Conservation (phyloP, 176 grass and related monocot genomes). For the Raddia distichophylla region DNA sequence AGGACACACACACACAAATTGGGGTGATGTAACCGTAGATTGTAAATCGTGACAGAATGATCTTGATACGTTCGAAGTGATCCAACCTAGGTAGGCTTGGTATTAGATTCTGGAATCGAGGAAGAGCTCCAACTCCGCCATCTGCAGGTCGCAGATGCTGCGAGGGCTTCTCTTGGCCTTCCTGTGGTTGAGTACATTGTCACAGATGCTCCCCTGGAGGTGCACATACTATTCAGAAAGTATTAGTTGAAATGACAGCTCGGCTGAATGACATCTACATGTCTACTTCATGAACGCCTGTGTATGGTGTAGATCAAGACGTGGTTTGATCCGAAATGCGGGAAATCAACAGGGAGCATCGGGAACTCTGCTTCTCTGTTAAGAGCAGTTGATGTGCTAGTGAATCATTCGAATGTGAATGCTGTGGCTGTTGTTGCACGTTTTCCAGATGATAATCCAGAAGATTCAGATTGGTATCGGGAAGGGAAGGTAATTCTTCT, state of each 20-base stretch:
- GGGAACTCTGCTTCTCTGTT: conserved; percentile 73
- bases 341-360: conserved; percentile 83
- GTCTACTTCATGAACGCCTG: not conserved
- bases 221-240: conserved; percentile 3
- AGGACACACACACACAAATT: not conserved
- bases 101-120: conserved; percentile 90
- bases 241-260: not conserved
- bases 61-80: conserved; percentile 6
- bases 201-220: conserved; percentile 90
- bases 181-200: conserved; percentile 76
- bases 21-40: not conserved
- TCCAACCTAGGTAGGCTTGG: conserved; percentile 76
- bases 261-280: not conserved
- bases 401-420: conserved; percentile 63
- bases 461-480: conserved; percentile 66
- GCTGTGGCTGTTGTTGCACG: conserved; percentile 82
- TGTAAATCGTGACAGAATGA: not conserved
- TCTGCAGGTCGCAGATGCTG: conserved; percentile 86
- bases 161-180: conserved; percentile 73
- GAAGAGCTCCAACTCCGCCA: conserved; percentile 75
- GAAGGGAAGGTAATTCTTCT: conserved; percentile 67
- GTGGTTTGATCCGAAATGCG: conserved; percentile 76
- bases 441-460: conserved; percentile 86
- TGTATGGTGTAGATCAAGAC: conserved; percentile 63
- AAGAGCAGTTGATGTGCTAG: conserved; percentile 65